A percentile compares a stretch with the other conserved stretches of the same genome.
phyloP scores from a whole-genome alignment of 208 protist species.

The Leishmania braziliensis region DNA sequence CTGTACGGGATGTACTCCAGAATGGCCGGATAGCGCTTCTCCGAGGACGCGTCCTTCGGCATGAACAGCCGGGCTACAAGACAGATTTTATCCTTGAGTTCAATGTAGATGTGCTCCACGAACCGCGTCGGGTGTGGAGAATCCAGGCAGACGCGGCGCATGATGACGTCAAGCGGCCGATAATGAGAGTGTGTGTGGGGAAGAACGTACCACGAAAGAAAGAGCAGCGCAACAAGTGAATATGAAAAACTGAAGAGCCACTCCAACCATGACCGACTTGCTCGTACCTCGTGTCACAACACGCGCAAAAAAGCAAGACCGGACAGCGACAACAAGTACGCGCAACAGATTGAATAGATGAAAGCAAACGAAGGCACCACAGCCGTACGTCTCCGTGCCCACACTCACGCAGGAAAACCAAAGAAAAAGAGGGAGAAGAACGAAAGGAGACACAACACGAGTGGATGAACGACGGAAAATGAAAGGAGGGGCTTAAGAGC shows the following conservation, averaged over 20 bases:
- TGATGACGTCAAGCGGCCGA: neutral
- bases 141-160: constrained; percentile 28
- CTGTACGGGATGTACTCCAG: constrained; percentile 76
- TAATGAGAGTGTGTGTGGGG: neutral
- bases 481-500: too few relatives aligned
- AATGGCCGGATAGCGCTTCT: constrained; percentile 44
- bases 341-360: too few relatives aligned
- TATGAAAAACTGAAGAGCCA: too few relatives aligned
- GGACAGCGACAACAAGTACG: too few relatives aligned
- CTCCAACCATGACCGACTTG: too few relatives aligned
- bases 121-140: constrained; percentile 39
- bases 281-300: too few relatives aligned
- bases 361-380: neutral
- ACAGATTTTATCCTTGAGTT: constrained; percentile 44
- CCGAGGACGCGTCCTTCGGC: constrained; percentile 31
- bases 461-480: too few relatives aligned
- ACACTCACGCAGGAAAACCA: neutral
- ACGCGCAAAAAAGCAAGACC: too few relatives aligned
- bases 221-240: too few relatives aligned
- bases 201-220: too few relatives aligned
- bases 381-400: neutral
- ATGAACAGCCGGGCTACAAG: constrained; percentile 57
- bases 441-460: neutral
- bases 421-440: neutral
- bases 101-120: constrained; percentile 54